phyloP scores from a whole-genome alignment of 306 rosid species.

The Prunus persica region DNA sequence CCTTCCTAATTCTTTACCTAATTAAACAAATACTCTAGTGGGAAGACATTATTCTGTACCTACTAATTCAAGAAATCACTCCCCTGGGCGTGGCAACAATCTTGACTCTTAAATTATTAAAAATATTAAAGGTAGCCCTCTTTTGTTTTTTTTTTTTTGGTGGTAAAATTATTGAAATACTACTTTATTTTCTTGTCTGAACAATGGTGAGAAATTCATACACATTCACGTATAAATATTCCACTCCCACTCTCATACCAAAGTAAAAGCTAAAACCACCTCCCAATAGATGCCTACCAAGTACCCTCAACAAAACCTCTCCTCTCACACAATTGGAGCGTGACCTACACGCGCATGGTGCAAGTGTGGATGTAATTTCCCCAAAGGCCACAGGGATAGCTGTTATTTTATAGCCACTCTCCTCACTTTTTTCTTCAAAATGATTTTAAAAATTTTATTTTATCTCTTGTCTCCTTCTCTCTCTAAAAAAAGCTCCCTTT shows the following conservation, averaged over 20 bases:
- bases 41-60: slow-evolving; percentile 35
- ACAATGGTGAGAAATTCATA: neutral
- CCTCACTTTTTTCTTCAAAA: slow-evolving; percentile 6
- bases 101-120: slow-evolving; percentile 19
- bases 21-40: slow-evolving; percentile 25
- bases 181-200: slow-evolving; percentile 4
- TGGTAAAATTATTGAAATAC: neutral
- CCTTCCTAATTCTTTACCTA: slow-evolving; percentile 24
- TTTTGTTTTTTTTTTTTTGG: neutral
- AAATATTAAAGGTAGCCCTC: neutral
- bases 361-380: neutral
- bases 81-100: slow-evolving; percentile 22
- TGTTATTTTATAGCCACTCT: slow-evolving; percentile 31
- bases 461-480: slow-evolving; percentile 9
- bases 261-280: neutral
- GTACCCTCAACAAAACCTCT: too few relatives aligned
- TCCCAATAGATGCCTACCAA: neutral
- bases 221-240: neutral
- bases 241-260: slow-evolving; percentile 4
- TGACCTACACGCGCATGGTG: neutral
- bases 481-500: slow-evolving; percentile 13
- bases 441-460: neutral
- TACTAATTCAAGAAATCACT: slow-evolving; percentile 32
- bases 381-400: slow-evolving; percentile 15
- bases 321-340: neutral